Evolutionary conservation across 805 yeast genomes (phyloP).

Genomic region (Wickerhamomyces pijperi): DNA sequence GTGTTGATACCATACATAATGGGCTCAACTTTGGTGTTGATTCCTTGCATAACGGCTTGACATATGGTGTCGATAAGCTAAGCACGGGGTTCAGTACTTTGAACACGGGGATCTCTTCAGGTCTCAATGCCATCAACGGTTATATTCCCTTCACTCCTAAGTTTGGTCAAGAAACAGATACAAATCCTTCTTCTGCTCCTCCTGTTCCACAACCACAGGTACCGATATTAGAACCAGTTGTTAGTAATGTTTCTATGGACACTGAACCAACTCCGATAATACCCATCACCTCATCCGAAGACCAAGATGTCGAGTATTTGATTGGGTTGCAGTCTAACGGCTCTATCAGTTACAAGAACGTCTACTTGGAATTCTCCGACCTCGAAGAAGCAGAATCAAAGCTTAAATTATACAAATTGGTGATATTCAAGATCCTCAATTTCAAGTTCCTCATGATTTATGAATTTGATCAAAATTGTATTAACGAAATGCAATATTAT

Average conservation of each 20-base stretch:
- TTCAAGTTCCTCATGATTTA: conserved; percentile 7
- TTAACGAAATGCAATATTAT: conserved; percentile 11
- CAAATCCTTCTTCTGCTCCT: too few species aligned
- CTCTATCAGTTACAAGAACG: conserved; percentile 11
- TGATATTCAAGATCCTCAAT: conserved; percentile 7
- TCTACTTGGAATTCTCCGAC: conserved; percentile 11
- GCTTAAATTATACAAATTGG: conserved; percentile 8
- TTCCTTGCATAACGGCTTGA: conserved; percentile 7
- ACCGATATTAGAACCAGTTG: neutral
- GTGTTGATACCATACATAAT: conserved; percentile 12
- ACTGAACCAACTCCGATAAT: neutral
- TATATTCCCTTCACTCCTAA: neutral
- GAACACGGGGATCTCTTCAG: conserved; percentile 6
- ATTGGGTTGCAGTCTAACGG: conserved; percentile 10
- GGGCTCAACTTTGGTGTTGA: neutral
- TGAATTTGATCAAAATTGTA: conserved; percentile 9
- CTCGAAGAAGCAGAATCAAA: conserved; percentile 2
- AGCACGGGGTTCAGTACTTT: conserved; percentile 1
- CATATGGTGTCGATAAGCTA: neutral
- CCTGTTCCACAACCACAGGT: neutral
- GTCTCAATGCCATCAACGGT: neutral
- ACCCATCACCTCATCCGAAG: neutral
- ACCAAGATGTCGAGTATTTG: conserved; percentile 4
- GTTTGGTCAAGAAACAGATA: neutral
- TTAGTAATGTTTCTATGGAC: too few species aligned